A percentile compares a stretch with the other conserved stretches of the same genome.
These are phyloP conservation scores for Ramaria sp. DNA, from an alignment of 768 basidiomycete genomes.

Conservation along the genomic window DNA sequence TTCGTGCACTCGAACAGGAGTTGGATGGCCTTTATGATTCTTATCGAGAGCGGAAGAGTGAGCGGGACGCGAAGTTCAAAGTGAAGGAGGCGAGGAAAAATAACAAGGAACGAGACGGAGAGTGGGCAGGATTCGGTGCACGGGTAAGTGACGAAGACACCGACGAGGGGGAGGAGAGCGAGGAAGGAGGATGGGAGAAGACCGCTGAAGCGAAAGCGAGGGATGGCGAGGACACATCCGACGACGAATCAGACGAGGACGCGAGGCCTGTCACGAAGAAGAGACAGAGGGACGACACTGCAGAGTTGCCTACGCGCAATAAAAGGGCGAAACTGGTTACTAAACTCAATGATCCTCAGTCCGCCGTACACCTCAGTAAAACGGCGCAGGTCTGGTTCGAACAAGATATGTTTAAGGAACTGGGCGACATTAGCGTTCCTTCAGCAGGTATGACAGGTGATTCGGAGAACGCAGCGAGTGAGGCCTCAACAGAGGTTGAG, in stretches of 20 bases:
- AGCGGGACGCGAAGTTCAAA: conserved; percentile 80
- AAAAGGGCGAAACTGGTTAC: conserved; percentile 48
- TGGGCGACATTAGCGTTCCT: conserved; percentile 33
- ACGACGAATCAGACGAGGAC: conserved; percentile 40
- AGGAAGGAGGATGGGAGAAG: conserved; percentile 62
- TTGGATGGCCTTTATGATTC: conserved; percentile 83
- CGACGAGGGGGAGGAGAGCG: conserved; percentile 29
- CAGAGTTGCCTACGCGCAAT: conserved; percentile 15
- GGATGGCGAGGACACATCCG: conserved; percentile 31
- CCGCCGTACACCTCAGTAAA: conserved; percentile 29
- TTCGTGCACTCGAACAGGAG: conserved; percentile 65
- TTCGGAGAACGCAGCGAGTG: conserved; percentile 21
- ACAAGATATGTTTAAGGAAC: conserved; percentile 76
- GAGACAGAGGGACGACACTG: conserved; percentile 33
- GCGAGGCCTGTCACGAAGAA: conserved; percentile 14
- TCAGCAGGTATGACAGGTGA: conserved; percentile 26
- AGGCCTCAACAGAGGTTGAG: conserved; percentile 20
- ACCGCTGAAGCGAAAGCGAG: conserved; percentile 45
- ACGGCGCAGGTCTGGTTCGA: conserved; percentile 90
- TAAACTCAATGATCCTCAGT: conserved; percentile 30
- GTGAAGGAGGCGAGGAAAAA: conserved; percentile 68
- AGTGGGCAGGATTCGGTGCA: conserved; percentile 65
- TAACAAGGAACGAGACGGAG: conserved; percentile 59
- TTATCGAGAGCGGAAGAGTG: conserved; percentile 70
- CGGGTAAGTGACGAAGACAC: conserved; percentile 27